phyloP scores from a whole-genome alignment of 768 basidiomycete species.

The Pleurotus tuber-regium region DNA sequence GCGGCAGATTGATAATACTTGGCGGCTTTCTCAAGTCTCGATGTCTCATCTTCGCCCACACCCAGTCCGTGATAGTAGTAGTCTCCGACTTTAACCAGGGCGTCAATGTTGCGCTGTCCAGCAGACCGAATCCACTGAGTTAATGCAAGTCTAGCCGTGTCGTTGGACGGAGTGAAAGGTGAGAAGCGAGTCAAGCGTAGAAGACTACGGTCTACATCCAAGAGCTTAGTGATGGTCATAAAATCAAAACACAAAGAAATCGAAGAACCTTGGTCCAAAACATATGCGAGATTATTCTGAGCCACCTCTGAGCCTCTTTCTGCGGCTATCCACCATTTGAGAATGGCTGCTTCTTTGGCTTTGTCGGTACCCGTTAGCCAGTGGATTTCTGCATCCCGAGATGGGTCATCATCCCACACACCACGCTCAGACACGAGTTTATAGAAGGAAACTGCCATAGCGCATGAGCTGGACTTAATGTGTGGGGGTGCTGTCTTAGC shows the following conservation, averaged over 20 bases:
- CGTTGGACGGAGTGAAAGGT: conserved; percentile 71
- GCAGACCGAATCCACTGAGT: conserved; percentile 96
- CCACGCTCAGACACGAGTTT: conserved; percentile 93
- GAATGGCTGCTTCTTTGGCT: conserved; percentile 79
- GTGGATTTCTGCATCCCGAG: conserved; percentile 75
- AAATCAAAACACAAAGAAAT: not conserved
- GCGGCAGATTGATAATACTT: conserved; percentile 94
- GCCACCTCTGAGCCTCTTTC: conserved; percentile 91
- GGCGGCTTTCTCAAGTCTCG: conserved; percentile 85
- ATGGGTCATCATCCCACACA: conserved; percentile 76
- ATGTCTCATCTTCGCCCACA: conserved; percentile 60
- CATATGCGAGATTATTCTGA: conserved; percentile 92
- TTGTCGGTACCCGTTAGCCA: conserved; percentile 71
- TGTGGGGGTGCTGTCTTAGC: conserved; percentile 40
- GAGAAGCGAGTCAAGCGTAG: conserved; percentile 67
- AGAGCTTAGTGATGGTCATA: not conserved
- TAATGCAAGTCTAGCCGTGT: conserved; percentile 79
- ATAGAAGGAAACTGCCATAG: conserved; percentile 89
- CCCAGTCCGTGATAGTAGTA: conserved; percentile 94
- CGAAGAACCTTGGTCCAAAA: conserved; percentile 82
- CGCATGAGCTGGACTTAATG: conserved; percentile 71
- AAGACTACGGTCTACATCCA: conserved; percentile 60
- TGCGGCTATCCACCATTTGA: conserved; percentile 94
- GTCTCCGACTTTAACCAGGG: conserved; percentile 96
- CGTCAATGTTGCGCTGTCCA: conserved; percentile 91